Base-by-base conservation (phyloP, 2,329 filamentous ascomycete species). In the Colletotrichum theobromicola region DNA sequence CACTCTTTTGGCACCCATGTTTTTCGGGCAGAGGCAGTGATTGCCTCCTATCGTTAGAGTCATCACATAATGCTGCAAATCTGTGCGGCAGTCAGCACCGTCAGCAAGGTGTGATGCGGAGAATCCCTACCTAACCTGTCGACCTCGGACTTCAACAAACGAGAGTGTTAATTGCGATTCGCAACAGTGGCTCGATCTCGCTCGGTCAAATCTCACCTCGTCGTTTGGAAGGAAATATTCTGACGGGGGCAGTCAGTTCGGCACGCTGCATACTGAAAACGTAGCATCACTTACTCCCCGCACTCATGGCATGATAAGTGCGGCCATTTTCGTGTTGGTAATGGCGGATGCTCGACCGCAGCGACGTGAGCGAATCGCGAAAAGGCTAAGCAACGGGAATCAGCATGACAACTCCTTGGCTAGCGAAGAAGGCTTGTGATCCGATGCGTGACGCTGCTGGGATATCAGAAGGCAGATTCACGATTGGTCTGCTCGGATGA, bases 321-420 rank as follows among this genome's bases (percentile, higher is more conserved):
- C 84, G 77, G 4, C 83, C 83, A 72, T 85, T 83, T 66, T 85
- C 84, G n/a, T 80, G 77, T 4, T 83, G 81, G 75, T 82, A 82
- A n/a, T 80, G 76, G 32, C 81, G 71, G 46, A 85, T 83, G 67
- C 83, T 85, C 0, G 83, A 84, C 42, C 69, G 32, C 30, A 72
- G 28, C 18, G 62, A 67, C 16, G 63, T 67, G n/a, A 71, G n/a
- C 15, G 63, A 61, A n/a, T 72, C 63, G 5, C 67, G 67, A 8
- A 53, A 53, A 21, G 69, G 63, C 63, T 72, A 18, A 12, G 18
- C 21, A 26, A 10, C n/a, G 30, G 7, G 9, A 21, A 34, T 65
- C 15, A 58, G 34, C n/a, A 62, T 13, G n/a, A 3, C 15, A 62
- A 26, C n/a, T 16, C 24, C 21, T 18, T 26, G 13, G n/a, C 58